phyloP scores from a whole-genome alignment of 139 green algal species.

The Pleodorina starrii region DNA sequence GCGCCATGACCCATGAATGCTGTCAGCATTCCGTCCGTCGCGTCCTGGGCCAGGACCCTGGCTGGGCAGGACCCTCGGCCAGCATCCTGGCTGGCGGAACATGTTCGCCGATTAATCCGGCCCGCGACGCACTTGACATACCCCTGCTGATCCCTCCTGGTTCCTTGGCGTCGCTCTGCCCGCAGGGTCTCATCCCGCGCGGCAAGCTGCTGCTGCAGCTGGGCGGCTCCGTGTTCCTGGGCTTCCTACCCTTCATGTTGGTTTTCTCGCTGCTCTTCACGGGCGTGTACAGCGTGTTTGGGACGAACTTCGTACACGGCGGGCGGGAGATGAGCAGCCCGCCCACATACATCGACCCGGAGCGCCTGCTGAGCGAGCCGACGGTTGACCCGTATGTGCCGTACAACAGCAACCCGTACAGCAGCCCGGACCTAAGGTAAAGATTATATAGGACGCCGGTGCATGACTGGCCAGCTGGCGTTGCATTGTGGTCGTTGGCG shows the following conservation, averaged over 20 bases:
- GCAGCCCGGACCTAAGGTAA: neutral
- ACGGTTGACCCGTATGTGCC: slow-evolving; percentile 83
- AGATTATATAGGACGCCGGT: no score
- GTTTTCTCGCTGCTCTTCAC: slow-evolving; percentile 66
- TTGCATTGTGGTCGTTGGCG: no score
- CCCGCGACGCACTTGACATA: no score
- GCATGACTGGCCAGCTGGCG: no score
- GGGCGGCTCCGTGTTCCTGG: slow-evolving; percentile 80
- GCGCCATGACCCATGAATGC: no score
- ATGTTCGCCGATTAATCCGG: no score
- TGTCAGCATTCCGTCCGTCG: no score
- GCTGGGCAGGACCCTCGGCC: no score
- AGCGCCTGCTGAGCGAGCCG: slow-evolving; percentile 75
- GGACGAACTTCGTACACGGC: slow-evolving; percentile 75
- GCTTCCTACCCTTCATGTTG: slow-evolving; percentile 84
- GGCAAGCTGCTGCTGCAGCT: slow-evolving; percentile 78
- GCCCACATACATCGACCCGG: slow-evolving; percentile 75
- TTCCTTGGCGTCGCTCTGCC: no score
- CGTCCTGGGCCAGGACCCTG: no score
- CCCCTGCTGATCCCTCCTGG: no score
- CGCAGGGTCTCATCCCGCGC: slow-evolving; percentile 77
- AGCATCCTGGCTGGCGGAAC: no score
- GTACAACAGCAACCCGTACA: slow-evolving; percentile 42
- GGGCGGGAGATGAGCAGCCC: slow-evolving; percentile 50
- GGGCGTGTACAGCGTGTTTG: slow-evolving; percentile 74